These are phyloP conservation scores for Chaetomiaceae sp. DNA, from an alignment of 2,329 filamentous ascomycete species.

Conservation along the genomic window DNA sequence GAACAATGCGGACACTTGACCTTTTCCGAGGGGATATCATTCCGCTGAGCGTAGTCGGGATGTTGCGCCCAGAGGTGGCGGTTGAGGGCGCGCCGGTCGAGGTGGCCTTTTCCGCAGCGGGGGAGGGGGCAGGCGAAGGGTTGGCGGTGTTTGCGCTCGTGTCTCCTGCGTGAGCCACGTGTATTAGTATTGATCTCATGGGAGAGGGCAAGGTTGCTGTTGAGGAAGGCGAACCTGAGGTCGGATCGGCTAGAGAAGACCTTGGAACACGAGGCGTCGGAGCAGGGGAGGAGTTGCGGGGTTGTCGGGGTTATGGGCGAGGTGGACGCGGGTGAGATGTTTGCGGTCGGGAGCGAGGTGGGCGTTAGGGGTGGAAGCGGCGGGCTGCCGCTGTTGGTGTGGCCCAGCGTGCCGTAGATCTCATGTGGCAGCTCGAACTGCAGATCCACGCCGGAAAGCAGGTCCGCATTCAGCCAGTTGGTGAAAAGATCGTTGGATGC, in stretches of 20 bases:
- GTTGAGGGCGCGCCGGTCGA: slow-evolving; percentile 21
- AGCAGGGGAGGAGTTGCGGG: slow-evolving; percentile 7
- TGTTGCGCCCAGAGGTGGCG: slow-evolving; percentile 25
- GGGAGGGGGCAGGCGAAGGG: slow-evolving; percentile 22
- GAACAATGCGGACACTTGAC: slow-evolving; percentile 16
- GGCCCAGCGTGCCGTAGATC: neutral
- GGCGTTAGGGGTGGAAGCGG: neutral
- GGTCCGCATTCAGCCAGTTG: neutral
- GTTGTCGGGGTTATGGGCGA: neutral
- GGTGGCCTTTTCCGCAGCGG: slow-evolving; percentile 19
- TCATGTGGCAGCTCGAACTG: no score
- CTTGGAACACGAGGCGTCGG: slow-evolving; percentile 7
- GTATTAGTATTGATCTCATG: neutral
- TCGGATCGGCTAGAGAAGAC: slow-evolving; percentile 7
- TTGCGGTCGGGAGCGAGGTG: neutral
- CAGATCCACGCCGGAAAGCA: neutral
- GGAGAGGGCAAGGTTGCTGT: neutral
- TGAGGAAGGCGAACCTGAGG: slow-evolving; percentile 4
- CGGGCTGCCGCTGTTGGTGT: neutral
- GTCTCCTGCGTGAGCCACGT: slow-evolving; percentile 6
- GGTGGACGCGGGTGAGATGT: neutral
- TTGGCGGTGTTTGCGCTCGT: slow-evolving; percentile 23
- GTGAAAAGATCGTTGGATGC: neutral
- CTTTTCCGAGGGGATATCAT: slow-evolving; percentile 12
- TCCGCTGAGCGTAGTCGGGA: slow-evolving; percentile 13